phyloP scores from a whole-genome alignment of 495 filamentous ascomycete genomes.

The Hypoxylon subgilvum region DNA sequence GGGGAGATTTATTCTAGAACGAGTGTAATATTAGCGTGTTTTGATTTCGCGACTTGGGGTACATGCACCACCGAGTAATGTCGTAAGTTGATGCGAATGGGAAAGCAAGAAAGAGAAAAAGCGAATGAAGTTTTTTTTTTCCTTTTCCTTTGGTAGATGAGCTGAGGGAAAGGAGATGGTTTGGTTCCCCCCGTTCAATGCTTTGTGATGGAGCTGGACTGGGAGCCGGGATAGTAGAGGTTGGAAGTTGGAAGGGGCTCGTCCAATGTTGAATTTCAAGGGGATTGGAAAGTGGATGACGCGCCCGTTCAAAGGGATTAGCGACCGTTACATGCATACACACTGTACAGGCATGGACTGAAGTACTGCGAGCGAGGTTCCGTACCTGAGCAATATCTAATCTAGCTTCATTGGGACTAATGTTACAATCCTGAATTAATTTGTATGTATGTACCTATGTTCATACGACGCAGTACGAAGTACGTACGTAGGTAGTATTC shows the following conservation, averaged over 20 bases:
- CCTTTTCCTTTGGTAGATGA: no score
- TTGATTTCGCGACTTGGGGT: constrained; percentile 7
- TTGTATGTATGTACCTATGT: no score
- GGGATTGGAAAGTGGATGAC: constrained; percentile 27
- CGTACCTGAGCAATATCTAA: background rate
- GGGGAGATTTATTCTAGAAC: constrained; percentile 10
- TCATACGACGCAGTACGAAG: constrained; percentile 9
- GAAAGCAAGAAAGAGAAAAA: no score
- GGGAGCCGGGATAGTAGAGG: constrained; percentile 25
- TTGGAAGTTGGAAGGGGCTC: constrained; percentile 32
- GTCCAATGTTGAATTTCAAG: constrained; percentile 35
- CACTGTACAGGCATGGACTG: no score
- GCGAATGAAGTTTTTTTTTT: constrained; percentile 27
- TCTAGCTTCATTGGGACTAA: constrained; percentile 21
- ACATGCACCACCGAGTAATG: background rate
- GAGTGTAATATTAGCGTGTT: constrained; percentile 23
- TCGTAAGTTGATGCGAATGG: constrained; percentile 7
- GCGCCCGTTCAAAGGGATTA: constrained; percentile 16
- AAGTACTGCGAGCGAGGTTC: no score
- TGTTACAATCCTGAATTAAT: constrained; percentile 34
- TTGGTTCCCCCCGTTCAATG: constrained; percentile 35
- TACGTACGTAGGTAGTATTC: constrained; percentile 21
- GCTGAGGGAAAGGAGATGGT: constrained; percentile 28
- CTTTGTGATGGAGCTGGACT: constrained; percentile 23
- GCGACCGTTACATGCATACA: no score